phyloP scores from a whole-genome alignment of 805 yeast species.

The Lipomyces spencermartinsiae region DNA sequence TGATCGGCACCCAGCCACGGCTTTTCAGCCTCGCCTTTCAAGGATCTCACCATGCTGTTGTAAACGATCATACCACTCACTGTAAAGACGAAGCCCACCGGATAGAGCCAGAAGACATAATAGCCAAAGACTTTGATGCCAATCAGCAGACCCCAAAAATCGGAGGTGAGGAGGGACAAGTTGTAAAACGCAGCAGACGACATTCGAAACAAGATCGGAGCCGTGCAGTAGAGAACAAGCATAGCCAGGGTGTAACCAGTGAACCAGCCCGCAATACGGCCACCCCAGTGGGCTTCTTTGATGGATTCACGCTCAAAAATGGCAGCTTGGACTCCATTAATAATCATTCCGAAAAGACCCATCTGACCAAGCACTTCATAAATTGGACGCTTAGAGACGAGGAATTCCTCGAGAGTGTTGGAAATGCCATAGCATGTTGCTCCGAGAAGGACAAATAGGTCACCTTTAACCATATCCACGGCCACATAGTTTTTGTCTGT shows the following conservation, averaged over 20 bases:
- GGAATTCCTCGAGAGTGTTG: conserved; percentile 53
- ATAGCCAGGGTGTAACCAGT: conserved; percentile 52
- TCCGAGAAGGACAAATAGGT: conserved; percentile 52
- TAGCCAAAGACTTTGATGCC: conserved; percentile 55
- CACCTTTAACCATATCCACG: conserved; percentile 52
- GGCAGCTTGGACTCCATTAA: conserved; percentile 54
- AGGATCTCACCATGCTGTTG: conserved; percentile 48
- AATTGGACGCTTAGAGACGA: conserved; percentile 53
- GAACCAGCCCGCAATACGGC: conserved; percentile 52
- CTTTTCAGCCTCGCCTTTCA: conserved; percentile 50
- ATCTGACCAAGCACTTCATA: conserved; percentile 54
- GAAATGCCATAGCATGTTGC: conserved; percentile 55
- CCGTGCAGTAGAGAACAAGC: conserved; percentile 51
- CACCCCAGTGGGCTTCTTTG: conserved; percentile 49
- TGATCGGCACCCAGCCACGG: conserved; percentile 52
- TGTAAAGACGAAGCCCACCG: conserved; percentile 54
- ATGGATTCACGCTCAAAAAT: conserved; percentile 52
- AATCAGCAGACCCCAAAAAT: conserved; percentile 54
- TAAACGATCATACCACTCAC: conserved; percentile 52
- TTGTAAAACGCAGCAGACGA: conserved; percentile 56
- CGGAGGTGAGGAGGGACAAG: conserved; percentile 52
- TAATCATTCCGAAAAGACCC: conserved; percentile 52
- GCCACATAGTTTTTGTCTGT: conserved; percentile 52
- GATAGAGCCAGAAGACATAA: conserved; percentile 54
- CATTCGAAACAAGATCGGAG: conserved; percentile 54